Evolutionary conservation across 129 eudicot genomes (phyloP), one percentile per base, ranked within the genome.

Genomic region (Tagetes patula): DNA sequence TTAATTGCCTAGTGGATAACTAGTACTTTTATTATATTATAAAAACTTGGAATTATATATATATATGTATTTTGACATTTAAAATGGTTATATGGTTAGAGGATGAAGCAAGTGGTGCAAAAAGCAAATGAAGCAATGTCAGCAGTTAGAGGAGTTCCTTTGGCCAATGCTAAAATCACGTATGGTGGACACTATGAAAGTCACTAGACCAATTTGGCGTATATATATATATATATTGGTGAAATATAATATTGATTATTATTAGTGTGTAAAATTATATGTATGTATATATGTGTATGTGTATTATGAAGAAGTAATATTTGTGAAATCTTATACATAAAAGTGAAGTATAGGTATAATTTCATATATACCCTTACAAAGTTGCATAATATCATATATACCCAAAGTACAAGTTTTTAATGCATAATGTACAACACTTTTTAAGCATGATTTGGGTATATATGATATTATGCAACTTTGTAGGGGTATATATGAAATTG

Each of bases 41-140:
- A 58, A 31, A 4, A 59, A 59, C 2, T 59, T 59, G 7, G 41
- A 59, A 9, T 34, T 33, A 59, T 20, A 20, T 20, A 20, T 20
- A 20, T 20, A 20, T 20, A 20, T 59, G 41, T 59, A 34, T 59
- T 10, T 33, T 69, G 64, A 65, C 66, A 13, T 41, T 43, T 67
- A 65, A 60, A 31, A 42, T 65, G 71, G 65, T 38, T 72, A 33
- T 65, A 33, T 74, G 70, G 84, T 36, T 41, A 92, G 97, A 85
- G 96, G 76, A 74, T 86, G 8, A 83, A 85, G 81, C 86, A 86
- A 77, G 93, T 85, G 83, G 78, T 91, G 72, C 79, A 66, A 30
- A 86, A 73, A 13, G 90, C 97, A 52, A 91, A 88, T 47, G 93
- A 85, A 73, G 93, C 89, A 82, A 88, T 91, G 8, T 83, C 91